A percentile compares a stretch with the other conserved stretches of the same genome.
Conservation (phyloP, 495 filamentous ascomycete genomes). For the Lophiostoma macrostomum region DNA sequence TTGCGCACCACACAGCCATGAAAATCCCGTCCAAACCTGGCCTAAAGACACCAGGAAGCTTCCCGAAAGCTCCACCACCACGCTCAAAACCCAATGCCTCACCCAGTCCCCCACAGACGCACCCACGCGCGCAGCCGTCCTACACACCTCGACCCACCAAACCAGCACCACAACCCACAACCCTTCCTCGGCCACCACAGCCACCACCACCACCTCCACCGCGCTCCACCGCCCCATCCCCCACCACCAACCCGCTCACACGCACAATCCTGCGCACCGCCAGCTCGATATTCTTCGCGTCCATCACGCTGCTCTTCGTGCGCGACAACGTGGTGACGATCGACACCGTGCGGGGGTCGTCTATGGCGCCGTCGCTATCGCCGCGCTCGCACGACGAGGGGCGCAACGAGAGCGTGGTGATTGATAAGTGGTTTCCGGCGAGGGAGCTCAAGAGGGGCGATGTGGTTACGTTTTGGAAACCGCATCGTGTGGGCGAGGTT, state of each 20-base stretch:
- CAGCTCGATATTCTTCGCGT: no score
- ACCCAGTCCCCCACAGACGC: background rate
- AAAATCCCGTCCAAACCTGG: no score
- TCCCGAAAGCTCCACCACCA: no score
- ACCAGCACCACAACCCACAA: background rate
- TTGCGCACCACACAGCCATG: no score
- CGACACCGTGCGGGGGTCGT: slow-evolving; percentile 29
- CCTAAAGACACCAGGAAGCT: no score
- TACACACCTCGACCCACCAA: background rate
- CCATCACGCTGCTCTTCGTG: slow-evolving; percentile 13
- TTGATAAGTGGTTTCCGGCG: slow-evolving; percentile 4
- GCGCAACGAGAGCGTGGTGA: slow-evolving; percentile 22
- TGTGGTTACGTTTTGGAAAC: slow-evolving; percentile 38
- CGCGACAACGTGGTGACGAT: slow-evolving; percentile 18
- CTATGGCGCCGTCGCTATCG: slow-evolving; percentile 41
- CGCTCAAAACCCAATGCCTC: background rate
- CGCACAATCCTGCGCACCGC: background rate
- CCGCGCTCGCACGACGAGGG: slow-evolving; percentile 34
- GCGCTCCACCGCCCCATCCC: background rate
- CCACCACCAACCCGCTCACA: background rate
- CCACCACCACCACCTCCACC: background rate
- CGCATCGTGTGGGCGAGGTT: slow-evolving; percentile 32
- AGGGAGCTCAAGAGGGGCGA: slow-evolving; percentile 30
- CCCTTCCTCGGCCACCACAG: background rate
- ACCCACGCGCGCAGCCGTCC: background rate